phyloP scores from a whole-genome alignment of 1,284 basidiomycete genomes.

The Fereydounia khargensis region DNA sequence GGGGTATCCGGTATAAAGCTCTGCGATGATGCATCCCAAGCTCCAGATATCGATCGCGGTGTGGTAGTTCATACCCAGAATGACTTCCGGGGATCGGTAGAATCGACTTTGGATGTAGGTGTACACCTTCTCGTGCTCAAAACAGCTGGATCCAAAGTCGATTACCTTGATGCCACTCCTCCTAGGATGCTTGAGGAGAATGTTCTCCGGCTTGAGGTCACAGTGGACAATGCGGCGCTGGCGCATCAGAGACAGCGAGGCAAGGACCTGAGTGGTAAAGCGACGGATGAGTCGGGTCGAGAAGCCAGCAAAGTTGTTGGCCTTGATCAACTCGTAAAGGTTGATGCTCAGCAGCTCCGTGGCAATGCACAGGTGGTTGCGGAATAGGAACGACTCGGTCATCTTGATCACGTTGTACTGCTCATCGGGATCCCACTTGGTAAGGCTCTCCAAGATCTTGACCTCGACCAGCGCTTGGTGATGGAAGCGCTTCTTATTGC shows the following conservation, averaged over 20 bases:
- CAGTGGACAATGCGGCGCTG: slow-evolving; percentile 99
- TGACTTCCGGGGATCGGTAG: slow-evolving; percentile 83
- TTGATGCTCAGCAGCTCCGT: slow-evolving; percentile 98
- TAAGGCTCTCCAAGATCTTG: slow-evolving; percentile 92
- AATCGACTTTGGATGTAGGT: slow-evolving; percentile 96
- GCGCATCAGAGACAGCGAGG: slow-evolving; percentile 86
- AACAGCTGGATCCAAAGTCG: slow-evolving; percentile 97
- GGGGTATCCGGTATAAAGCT: slow-evolving; percentile 97
- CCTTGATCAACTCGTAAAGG: slow-evolving; percentile 98
- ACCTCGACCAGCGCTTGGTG: slow-evolving; percentile 98
- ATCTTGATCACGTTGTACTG: slow-evolving; percentile 97
- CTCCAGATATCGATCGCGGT: slow-evolving; percentile 93
- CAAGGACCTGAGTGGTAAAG: slow-evolving; percentile 92
- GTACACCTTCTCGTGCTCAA: slow-evolving; percentile 98
- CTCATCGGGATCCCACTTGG: slow-evolving; percentile 96
- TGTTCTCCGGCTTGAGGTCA: slow-evolving; percentile 99
- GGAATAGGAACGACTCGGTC: slow-evolving; percentile 98
- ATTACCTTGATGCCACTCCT: slow-evolving; percentile 98
- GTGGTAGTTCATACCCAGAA: slow-evolving; percentile 56
- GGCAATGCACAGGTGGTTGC: slow-evolving; percentile 95
- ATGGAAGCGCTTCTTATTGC: slow-evolving; percentile 99
- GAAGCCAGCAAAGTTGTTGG: slow-evolving; percentile 96
- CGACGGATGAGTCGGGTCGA: slow-evolving; percentile 89
- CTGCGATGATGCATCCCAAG: slow-evolving; percentile 93
- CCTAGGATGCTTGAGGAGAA: slow-evolving; percentile 86